These are phyloP conservation scores for Sanghuangporus baumii DNA, from an alignment of 1,284 basidiomycete species.

Conservation along the genomic window DNA sequence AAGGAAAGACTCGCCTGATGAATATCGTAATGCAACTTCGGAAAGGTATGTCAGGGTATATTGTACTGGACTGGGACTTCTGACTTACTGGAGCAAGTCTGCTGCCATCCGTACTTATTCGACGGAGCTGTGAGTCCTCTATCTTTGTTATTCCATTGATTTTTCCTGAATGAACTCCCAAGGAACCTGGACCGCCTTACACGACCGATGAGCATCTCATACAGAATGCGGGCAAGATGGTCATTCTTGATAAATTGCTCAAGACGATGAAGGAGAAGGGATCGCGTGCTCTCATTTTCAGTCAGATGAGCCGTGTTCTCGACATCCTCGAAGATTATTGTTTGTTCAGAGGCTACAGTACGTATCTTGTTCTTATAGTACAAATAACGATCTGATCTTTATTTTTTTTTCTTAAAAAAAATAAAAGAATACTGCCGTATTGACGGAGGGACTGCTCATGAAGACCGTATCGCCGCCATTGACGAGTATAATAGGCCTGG, in stretches of 20 bases:
- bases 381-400: neutral
- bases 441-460: conserved; percentile 92
- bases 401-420: conserved; percentile 27
- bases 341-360: conserved; percentile 86
- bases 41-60: conserved; percentile 34
- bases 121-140: conserved; percentile 66
- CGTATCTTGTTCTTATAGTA: conserved; percentile 28
- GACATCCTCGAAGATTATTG: conserved; percentile 99
- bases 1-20: conserved; percentile 95
- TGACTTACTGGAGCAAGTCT: conserved; percentile 35
- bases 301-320: conserved; percentile 92
- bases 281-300: conserved; percentile 94
- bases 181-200: conserved; percentile 97
- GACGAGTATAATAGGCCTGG: conserved; percentile 97
- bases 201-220: conserved; percentile 98
- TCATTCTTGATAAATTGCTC: conserved; percentile 93
- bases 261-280: conserved; percentile 88
- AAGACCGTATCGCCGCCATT: conserved; percentile 93
- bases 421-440: conserved; percentile 92
- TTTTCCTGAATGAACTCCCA: neutral
- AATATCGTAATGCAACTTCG: conserved; percentile 99
- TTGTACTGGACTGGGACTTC: neutral
- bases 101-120: conserved; percentile 82
- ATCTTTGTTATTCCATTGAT: neutral
- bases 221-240: conserved; percentile 95